Base-by-base conservation (phyloP, 2,329 filamentous ascomycete genomes). In the Colletotrichum sp. region DNA sequence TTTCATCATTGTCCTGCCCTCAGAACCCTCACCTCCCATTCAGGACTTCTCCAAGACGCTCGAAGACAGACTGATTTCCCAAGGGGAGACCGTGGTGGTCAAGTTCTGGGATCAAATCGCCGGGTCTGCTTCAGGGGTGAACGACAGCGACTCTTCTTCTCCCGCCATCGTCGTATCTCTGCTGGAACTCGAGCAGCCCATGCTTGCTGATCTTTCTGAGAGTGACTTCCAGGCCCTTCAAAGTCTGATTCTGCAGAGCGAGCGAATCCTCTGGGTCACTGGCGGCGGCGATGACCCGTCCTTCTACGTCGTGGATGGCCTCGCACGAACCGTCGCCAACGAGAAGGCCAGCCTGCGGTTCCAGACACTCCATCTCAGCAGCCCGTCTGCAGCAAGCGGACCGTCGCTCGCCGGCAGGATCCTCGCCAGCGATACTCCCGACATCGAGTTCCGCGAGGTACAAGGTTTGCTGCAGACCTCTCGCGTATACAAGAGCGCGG, bases 401-500 rank as follows among this genome's bases (percentile, higher is more conserved):
- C 52, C 67, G 13, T 60, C 52, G 8, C 67, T 69, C 16, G 32
- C 52, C 32, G 13, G 28, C 15, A 9, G 55, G 8, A 30, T 69
- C 12, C 67, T 69, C 55, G 32, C 32, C 12, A 62, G 67, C 67
- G 7, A 36, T 1, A 69, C 52, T 2, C 21, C 32, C 7, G 67
- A 69, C 32, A 62, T 49, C 24, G 67, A 69, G 60, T 71, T 71
- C 69, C 62, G 21, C 6, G 69, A 66, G 39, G 6, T 16, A 4
- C 18, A 30, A 9, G 69, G 69, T 21, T 15, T 66, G 12, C 39
- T 71, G 7, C 32, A 57, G 39, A 52, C 55, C 0, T 34, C 79
- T 78, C 39, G 84, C 83, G 66, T 84, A 79, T 52, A 81, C 26
- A 76, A 77, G 6, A 78, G 81, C 52, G 78, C 79, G 2, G 73